Percentiles rank a stretch among this genome's conserved stretches.
These are phyloP conservation scores for Tilletia indica DNA, from an alignment of 1,284 basidiomycete genomes.

Conservation along the genomic window DNA sequence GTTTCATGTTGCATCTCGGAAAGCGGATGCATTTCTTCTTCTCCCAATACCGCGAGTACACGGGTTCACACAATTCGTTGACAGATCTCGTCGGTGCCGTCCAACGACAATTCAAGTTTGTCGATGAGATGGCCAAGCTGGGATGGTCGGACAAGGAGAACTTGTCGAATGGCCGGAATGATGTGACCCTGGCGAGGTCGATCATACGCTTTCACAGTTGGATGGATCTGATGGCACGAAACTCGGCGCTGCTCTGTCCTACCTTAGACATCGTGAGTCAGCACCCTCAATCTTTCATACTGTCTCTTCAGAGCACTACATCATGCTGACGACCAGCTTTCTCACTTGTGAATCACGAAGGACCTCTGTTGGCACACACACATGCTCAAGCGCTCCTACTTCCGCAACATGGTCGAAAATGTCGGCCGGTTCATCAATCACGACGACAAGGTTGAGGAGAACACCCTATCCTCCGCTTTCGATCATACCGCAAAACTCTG, in stretches of 20 bases:
- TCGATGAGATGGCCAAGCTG: constrained; percentile 23
- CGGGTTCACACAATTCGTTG: neutral
- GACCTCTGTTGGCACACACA: constrained; percentile 49
- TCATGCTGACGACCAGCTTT: too few species aligned
- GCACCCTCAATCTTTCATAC: too few species aligned
- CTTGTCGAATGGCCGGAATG: constrained; percentile 13
- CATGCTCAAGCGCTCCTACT: constrained; percentile 31
- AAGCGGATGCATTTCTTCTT: constrained; percentile 11
- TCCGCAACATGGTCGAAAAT: constrained; percentile 28
- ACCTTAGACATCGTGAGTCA: constrained; percentile 37
- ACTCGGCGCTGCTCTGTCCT: constrained; percentile 29
- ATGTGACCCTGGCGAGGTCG: neutral
- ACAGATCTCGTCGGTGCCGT: constrained; percentile 18
- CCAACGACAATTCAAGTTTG: constrained; percentile 23
- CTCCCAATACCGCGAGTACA: constrained; percentile 13
- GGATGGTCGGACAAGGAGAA: constrained; percentile 18
- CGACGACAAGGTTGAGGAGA: constrained; percentile 43
- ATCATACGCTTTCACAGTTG: constrained; percentile 41
- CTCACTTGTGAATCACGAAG: too few species aligned
- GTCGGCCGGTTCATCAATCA: constrained; percentile 45
- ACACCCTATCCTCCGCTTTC: constrained; percentile 35
- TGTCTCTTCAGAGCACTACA: too few species aligned
- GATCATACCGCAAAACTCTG: constrained; percentile 36
- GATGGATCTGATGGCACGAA: constrained; percentile 28
- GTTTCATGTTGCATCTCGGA: too few species aligned